These are phyloP conservation scores for Leishmania amazonensis DNA, from an alignment of 208 protist species.

Conservation along the genomic window DNA sequence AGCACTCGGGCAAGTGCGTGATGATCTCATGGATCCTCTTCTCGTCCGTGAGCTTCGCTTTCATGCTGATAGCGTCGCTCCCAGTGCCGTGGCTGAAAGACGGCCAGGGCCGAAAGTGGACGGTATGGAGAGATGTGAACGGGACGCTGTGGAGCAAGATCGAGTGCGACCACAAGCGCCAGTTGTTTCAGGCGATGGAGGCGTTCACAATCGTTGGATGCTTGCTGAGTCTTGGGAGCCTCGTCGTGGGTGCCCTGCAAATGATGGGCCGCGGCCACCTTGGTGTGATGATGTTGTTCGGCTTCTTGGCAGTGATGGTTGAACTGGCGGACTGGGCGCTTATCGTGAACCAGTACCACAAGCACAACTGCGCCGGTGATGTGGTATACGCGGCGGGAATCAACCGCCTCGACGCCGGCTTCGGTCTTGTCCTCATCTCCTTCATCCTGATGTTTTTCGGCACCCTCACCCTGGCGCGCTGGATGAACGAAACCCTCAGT, in stretches of 20 bases:
- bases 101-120: conserved; percentile 45
- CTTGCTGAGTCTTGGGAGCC: conserved; percentile 28
- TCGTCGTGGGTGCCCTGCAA: conserved; percentile 46
- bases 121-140: conserved; percentile 42
- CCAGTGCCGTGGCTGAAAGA: conserved; percentile 48
- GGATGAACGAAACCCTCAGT: conserved; percentile 30
- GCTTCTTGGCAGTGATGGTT: conserved; percentile 28
- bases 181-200: conserved; percentile 53
- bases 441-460: conserved; percentile 48
- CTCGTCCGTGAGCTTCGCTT: conserved; percentile 43
- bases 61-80: conserved; percentile 49
- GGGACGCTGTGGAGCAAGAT: conserved; percentile 33
- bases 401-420: conserved; percentile 53
- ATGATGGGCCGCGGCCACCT: conserved; percentile 38
- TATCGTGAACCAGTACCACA: conserved; percentile 53
- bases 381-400: conserved; percentile 31
- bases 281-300: conserved; percentile 39
- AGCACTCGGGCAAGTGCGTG: conserved; percentile 33
- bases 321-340: conserved; percentile 46
- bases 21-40: conserved; percentile 37
- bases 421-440: conserved; percentile 37
- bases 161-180: conserved; percentile 43
- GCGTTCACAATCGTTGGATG: conserved; percentile 46
- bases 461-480: conserved; percentile 34
- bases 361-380: conserved; percentile 47